Percentiles rank a stretch among this genome's conserved stretches.
Evolutionary conservation across 2,329 filamentous ascomycete genomes (phyloP).

Genomic region (Alternaria arborescens): DNA sequence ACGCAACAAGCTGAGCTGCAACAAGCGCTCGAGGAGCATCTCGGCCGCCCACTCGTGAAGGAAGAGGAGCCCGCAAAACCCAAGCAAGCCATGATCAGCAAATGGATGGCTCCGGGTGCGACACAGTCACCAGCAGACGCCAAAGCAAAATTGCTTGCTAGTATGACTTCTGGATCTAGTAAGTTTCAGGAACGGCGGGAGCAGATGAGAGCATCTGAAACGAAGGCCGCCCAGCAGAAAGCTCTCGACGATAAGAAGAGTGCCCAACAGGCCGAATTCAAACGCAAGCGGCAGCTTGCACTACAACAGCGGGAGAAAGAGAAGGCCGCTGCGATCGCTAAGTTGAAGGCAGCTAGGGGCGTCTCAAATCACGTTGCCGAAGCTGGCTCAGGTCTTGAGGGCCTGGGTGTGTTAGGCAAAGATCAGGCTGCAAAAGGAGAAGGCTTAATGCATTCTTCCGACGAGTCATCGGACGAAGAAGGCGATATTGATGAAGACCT

Average conservation of each 20-base stretch:
- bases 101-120: slow-evolving; percentile 50
- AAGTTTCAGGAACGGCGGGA: slow-evolving; percentile 43
- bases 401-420: slow-evolving; percentile 77
- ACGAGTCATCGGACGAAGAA: slow-evolving; percentile 68
- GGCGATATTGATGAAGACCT: slow-evolving; percentile 72
- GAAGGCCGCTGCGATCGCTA: slow-evolving; percentile 75
- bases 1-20: slow-evolving; percentile 86
- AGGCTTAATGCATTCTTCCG: slow-evolving; percentile 89
- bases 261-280: slow-evolving; percentile 62
- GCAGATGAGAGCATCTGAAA: slow-evolving; percentile 30
- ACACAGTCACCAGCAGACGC: slow-evolving; percentile 28
- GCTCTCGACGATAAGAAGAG: slow-evolving; percentile 37
- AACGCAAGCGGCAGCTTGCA: slow-evolving; percentile 76
- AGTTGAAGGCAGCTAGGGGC: slow-evolving; percentile 66
- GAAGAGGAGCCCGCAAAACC: slow-evolving; percentile 45
- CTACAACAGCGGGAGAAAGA: slow-evolving; percentile 77
- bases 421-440: slow-evolving; percentile 77
- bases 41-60: slow-evolving; percentile 50
- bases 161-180: slow-evolving; percentile 37
- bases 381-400: slow-evolving; percentile 79
- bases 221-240: slow-evolving; percentile 37
- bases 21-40: slow-evolving; percentile 64
- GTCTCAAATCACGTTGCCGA: slow-evolving; percentile 67
- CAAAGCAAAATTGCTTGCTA: slow-evolving; percentile 42
- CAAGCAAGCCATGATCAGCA: slow-evolving; percentile 53